These are phyloP conservation scores for Ceratocystis cacaofunesta DNA, from an alignment of 2,329 filamentous ascomycete genomes.

Conservation along the genomic window DNA sequence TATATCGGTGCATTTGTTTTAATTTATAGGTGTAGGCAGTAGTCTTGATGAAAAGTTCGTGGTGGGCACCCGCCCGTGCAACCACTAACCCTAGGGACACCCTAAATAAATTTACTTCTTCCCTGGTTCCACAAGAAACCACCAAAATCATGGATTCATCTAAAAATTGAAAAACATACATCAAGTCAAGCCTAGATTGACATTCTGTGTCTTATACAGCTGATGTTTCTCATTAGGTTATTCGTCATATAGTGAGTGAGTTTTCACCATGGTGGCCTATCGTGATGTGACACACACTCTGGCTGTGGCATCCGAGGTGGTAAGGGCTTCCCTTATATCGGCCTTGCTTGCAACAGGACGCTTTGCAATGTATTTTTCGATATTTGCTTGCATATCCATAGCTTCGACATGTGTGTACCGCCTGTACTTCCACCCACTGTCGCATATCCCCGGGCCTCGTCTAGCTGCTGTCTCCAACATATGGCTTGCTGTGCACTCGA, in stretches of 20 bases:
- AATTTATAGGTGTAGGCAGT: no score
- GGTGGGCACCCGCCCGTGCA: neutral
- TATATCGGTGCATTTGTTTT: neutral
- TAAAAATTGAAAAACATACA: no score
- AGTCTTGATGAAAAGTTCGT: no score
- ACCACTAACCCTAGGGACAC: neutral
- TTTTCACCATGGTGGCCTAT: neutral
- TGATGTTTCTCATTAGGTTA: neutral
- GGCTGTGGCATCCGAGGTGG: neutral
- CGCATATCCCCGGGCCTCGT: conserved; percentile 32
- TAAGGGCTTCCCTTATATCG: neutral
- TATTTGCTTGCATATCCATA: neutral
- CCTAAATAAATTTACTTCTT: neutral
- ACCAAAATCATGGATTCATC: no score
- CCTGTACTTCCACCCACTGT: conserved; percentile 30
- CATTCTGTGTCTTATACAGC: neutral
- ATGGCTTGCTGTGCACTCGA: conserved; percentile 34
- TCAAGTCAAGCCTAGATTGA: neutral
- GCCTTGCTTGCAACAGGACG: neutral
- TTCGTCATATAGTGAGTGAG: neutral
- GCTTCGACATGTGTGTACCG: conserved; percentile 24
- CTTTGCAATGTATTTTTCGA: neutral
- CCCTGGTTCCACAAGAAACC: neutral
- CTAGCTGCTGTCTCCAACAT: conserved; percentile 32
- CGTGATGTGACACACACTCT: neutral